Evolutionary conservation across 208 protist species (phyloP).

Genomic region (Crithidia mellificae): DNA sequence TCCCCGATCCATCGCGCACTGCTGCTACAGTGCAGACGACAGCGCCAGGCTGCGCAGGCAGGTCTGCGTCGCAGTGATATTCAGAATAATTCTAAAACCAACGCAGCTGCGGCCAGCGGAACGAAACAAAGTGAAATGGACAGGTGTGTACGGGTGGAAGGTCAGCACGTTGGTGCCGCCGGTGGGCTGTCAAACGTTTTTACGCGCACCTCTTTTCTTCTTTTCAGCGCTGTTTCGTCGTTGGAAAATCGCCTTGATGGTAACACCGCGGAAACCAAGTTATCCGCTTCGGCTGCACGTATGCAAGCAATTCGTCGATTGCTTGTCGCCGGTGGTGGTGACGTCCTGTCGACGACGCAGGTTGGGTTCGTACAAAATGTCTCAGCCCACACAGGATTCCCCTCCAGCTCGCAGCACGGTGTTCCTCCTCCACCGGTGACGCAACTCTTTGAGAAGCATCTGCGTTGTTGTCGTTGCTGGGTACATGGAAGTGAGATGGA

Average conservation of each 20-base stretch:
- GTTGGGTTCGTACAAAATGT: background rate
- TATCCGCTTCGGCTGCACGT: background rate
- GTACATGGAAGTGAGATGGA: no score
- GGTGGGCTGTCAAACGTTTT: background rate
- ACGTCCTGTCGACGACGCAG: slow-evolving; percentile 2
- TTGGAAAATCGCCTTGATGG: no score
- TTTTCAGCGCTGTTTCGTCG: background rate
- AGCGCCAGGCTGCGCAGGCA: slow-evolving; percentile 14
- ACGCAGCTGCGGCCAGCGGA: background rate
- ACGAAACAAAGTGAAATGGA: no score
- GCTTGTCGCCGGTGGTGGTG: slow-evolving; percentile 4
- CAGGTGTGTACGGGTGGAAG: background rate
- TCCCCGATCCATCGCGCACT: slow-evolving; percentile 11
- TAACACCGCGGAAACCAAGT: no score
- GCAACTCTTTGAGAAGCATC: no score
- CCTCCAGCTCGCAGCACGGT: no score
- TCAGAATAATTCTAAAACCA: background rate
- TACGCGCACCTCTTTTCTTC: background rate
- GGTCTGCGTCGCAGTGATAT: background rate
- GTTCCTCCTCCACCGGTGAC: no score
- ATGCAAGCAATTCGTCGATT: background rate
- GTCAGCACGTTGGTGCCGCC: background rate
- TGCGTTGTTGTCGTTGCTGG: background rate
- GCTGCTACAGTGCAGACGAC: slow-evolving; percentile 24
- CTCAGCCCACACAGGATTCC: no score